phyloP scores from a whole-genome alignment of 208 protist species.

The Leishmania turanica region DNA sequence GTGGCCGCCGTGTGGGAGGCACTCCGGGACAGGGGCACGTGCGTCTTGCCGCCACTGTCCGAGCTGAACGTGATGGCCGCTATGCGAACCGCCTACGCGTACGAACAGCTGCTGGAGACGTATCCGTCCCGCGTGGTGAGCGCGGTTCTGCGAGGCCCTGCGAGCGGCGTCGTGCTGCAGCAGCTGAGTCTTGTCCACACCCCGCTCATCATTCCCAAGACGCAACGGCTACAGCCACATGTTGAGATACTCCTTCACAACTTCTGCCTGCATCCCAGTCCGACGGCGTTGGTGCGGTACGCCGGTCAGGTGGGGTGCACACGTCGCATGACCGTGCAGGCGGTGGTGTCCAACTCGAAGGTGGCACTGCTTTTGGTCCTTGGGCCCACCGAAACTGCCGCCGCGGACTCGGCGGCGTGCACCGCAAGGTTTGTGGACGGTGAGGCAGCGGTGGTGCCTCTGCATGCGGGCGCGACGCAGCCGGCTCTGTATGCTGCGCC shows the following conservation, averaged over 20 bases:
- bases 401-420: not conserved
- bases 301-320: constrained; percentile 28
- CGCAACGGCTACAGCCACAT: not conserved
- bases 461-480: not conserved
- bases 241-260: constrained; percentile 51
- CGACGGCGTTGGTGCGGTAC: constrained; percentile 54
- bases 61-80: constrained; percentile 43
- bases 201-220: constrained; percentile 22
- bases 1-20: constrained; percentile 48
- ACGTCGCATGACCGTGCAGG: constrained; percentile 41
- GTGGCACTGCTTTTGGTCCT: constrained; percentile 45
- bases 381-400: constrained; percentile 21
- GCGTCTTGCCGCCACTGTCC: constrained; percentile 44
- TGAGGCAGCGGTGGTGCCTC: not conserved
- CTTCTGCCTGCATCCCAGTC: constrained; percentile 52
- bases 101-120: constrained; percentile 48
- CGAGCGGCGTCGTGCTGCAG: constrained; percentile 15
- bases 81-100: constrained; percentile 32
- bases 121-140: constrained; percentile 38
- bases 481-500: not conserved
- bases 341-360: constrained; percentile 61
- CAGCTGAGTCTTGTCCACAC: constrained; percentile 24
- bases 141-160: constrained; percentile 40
- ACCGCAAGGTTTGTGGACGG: not conserved
- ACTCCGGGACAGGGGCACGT: constrained; percentile 36